A percentile compares a stretch with the other conserved stretches of the same genome.
Conservation (phyloP, 2,329 filamentous ascomycete species). For the Fusarium musae region DNA sequence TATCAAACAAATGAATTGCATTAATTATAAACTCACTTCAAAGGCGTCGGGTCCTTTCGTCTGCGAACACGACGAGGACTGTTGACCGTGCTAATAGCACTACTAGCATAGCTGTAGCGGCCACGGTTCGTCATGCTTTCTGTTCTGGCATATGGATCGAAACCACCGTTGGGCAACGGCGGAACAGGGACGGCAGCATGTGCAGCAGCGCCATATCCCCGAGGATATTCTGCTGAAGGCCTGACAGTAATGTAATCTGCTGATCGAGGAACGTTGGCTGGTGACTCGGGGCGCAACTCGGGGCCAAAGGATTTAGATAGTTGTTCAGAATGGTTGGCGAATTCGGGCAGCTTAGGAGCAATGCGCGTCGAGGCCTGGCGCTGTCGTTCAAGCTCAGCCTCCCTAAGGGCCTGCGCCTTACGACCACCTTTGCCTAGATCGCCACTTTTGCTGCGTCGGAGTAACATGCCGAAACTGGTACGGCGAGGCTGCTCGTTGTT, state of each 20-base stretch:
- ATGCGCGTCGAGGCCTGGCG: constrained; percentile 59
- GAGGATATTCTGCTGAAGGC: constrained; percentile 62
- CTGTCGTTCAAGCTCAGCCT: constrained; percentile 63
- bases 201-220: constrained; percentile 53
- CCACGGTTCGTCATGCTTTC: constrained; percentile 98
- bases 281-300: constrained; percentile 72
- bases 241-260: constrained; percentile 54
- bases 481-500: constrained; percentile 47
- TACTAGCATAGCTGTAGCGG: constrained; percentile 95
- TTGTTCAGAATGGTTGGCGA: constrained; percentile 60
- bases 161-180: constrained; percentile 69
- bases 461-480: constrained; percentile 67
- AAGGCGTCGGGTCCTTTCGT: constrained; percentile 96
- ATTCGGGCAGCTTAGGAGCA: constrained; percentile 63
- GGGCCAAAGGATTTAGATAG: constrained; percentile 57
- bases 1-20: not conserved
- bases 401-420: constrained; percentile 66
- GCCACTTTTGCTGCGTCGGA: constrained; percentile 75
- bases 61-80: constrained; percentile 90
- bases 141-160: constrained; percentile 82
- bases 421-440: constrained; percentile 70
- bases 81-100: constrained; percentile 89
- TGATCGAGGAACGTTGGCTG: constrained; percentile 67
- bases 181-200: constrained; percentile 60
- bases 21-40: constrained; percentile 81